A percentile compares a stretch with the other conserved stretches of the same genome.
phyloP scores from a whole-genome alignment of 2,329 filamentous ascomycete species.

The Ceratocystis harringtonii region DNA sequence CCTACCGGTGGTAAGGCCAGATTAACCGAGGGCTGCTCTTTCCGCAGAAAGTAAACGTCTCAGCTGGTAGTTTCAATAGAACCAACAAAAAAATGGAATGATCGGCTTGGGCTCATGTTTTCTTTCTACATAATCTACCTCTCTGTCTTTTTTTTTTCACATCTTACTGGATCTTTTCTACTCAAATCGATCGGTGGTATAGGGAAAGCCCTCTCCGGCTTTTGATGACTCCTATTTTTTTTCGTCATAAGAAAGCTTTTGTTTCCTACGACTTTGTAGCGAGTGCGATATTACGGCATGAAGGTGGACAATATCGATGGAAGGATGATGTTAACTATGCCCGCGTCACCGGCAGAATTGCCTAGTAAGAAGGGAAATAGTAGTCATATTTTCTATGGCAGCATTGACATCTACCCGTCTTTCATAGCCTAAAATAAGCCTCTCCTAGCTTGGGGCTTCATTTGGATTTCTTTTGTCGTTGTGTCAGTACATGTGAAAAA shows the following conservation, averaged over 20 bases:
- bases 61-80: conserved; percentile 23
- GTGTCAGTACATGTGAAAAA: too few relatives aligned
- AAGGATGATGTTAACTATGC: background rate
- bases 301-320: background rate
- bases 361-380: too few relatives aligned
- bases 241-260: background rate
- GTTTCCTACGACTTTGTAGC: conserved; percentile 1
- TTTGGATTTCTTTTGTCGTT: too few relatives aligned
- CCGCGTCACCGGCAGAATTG: background rate
- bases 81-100: conserved; percentile 18
- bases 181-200: background rate
- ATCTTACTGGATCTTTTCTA: conserved; percentile 5
- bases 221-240: background rate
- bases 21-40: conserved; percentile 99
- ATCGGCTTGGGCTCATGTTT: conserved; percentile 18
- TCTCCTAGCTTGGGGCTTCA: too few relatives aligned
- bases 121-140: conserved; percentile 21
- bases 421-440: background rate
- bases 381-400: background rate
- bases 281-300: background rate
- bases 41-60: conserved; percentile 91
- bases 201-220: background rate
- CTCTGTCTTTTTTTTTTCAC: conserved; percentile 25
- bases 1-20: conserved; percentile 98
- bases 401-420: background rate